Evolutionary conservation across 164 flowering plant species (phyloP), one percentile per base, ranked within the genome.

Genomic region (Kingdonia uniflora): DNA sequence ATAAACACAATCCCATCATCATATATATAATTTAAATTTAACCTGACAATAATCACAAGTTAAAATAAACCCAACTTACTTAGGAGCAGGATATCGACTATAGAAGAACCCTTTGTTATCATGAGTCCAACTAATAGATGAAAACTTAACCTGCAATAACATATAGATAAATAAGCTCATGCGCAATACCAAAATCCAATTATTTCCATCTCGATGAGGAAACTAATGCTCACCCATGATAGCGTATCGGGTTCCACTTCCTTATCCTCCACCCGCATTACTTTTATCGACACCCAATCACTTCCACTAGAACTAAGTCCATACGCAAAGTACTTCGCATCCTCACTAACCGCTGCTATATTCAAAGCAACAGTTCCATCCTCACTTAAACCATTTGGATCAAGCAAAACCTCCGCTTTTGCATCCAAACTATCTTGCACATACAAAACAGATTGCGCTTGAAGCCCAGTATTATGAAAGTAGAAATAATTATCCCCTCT

Each of bases 21-120:
- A 51, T 38, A n/a, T n/a, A n/a, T n/a, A n/a, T n/a, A n/a, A n/a
- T n/a, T n/a, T n/a, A 25, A 59, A 46, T n/a, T 44, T 49, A 57
- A 45, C n/a, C 35, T 44, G 11, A 16, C 19, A 37, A 33, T 4
- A 17, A 14, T 33, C 20, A 33, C 20, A 46, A 17, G 43, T 19
- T 20, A 46, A 14, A 43, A 21, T 12, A 38, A 10, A 8, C 5
- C 7, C 19, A 25, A 74, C 91, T 74, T 69, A 94, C 99, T 74
- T 75, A 43, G 97, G 95, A 60, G 88, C 73, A 14, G 99, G 96
- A 61, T 76, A 94, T 20, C 96, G 95, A 65, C 84, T 59, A 58
- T 94, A 94, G 72, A 94, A 94, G 65, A 94, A 94, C 0, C 99
- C 99, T 73, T 83, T 94, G 68, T 66, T 66, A 62, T 94, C 99